Evolutionary conservation across 495 filamentous ascomycete genomes (phyloP).

Genomic region (Aspergillus bridgeri): DNA sequence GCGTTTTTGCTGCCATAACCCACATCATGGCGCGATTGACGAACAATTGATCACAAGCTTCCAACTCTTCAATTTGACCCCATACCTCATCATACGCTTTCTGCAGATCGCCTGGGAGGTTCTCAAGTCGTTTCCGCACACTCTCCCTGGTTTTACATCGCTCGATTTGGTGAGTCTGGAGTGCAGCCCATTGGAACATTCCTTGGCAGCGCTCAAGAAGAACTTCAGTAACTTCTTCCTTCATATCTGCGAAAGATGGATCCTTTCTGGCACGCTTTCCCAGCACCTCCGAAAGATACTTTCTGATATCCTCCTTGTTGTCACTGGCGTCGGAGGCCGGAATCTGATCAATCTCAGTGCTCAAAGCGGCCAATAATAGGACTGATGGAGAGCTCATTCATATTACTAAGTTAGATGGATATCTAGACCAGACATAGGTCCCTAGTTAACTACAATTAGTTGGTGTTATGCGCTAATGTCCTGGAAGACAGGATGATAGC

Average conservation of each 20-base stretch:
- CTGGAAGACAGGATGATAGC: no score
- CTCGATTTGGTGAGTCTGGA: conserved; percentile 32
- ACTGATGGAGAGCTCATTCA: no score
- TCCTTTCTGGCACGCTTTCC: conserved; percentile 14
- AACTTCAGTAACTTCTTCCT: conserved; percentile 10
- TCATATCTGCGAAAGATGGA: conserved; percentile 9
- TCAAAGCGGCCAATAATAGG: no score
- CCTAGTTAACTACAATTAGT: no score
- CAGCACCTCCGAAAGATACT: conserved; percentile 25
- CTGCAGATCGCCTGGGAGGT: conserved; percentile 25
- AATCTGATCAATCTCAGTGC: no score
- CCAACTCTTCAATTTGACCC: conserved; percentile 13
- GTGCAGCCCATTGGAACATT: conserved; percentile 34
- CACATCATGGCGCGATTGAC: conserved; percentile 33
- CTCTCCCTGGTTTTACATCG: conserved; percentile 13
- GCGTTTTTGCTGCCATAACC: conserved; percentile 28
- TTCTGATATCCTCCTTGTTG: conserved; percentile 28
- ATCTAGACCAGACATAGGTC: no score
- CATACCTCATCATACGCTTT: conserved; percentile 36
- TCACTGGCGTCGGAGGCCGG: conserved; percentile 25
- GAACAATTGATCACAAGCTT: conserved; percentile 20
- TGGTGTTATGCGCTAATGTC: no score
- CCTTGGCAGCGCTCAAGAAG: conserved; percentile 14
- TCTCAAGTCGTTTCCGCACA: conserved; percentile 28
- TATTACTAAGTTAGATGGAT: no score